Conservation (phyloP, 2,329 filamentous ascomycete genomes). For the Colletotrichum sp. region DNA sequence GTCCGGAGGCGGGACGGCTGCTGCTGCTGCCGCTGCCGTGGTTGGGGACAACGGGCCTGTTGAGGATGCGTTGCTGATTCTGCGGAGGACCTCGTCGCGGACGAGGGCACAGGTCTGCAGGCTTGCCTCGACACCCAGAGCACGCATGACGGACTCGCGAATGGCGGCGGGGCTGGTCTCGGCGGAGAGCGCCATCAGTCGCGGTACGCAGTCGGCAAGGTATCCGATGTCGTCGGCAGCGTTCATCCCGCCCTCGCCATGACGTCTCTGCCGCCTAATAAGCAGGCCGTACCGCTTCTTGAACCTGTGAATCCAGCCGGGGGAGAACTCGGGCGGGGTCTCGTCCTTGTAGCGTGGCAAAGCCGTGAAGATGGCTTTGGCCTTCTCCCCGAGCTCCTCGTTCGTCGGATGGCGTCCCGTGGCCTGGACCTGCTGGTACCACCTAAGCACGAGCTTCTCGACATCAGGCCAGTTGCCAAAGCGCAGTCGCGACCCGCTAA, state of each 20-base stretch:
- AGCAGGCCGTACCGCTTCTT: conserved; percentile 68
- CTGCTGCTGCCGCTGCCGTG: conserved; percentile 5
- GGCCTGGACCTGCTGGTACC: conserved; percentile 58
- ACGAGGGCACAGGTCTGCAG: conserved; percentile 62
- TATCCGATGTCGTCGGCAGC: conserved; percentile 63
- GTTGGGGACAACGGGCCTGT: conserved; percentile 1
- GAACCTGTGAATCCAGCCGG: conserved; percentile 69
- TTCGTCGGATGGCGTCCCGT: conserved; percentile 65
- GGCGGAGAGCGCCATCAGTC: conserved; percentile 61
- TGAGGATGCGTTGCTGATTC: conserved; percentile 25
- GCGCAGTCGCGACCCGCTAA: conserved; percentile 66
- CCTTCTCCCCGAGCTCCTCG: conserved; percentile 67
- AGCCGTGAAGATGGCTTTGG: conserved; percentile 62
- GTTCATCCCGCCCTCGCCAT: conserved; percentile 51
- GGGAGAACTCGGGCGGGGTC: conserved; percentile 65
- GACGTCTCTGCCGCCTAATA: conserved; percentile 60
- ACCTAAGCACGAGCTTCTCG: conserved; percentile 61
- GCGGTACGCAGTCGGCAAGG: conserved; percentile 63
- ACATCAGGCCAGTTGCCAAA: conserved; percentile 71
- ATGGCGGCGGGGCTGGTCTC: conserved; percentile 67
- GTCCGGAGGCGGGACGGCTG: conserved; percentile 19
- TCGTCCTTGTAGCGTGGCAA: conserved; percentile 67
- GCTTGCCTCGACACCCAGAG: conserved; percentile 59
- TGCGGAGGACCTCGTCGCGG: conserved; percentile 60
- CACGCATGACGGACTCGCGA: conserved; percentile 60